These are phyloP conservation scores for Hamiltosporidium tvaerminnensis DNA, from an alignment of 371 early-diverging fungal species.

Conservation along the genomic window DNA sequence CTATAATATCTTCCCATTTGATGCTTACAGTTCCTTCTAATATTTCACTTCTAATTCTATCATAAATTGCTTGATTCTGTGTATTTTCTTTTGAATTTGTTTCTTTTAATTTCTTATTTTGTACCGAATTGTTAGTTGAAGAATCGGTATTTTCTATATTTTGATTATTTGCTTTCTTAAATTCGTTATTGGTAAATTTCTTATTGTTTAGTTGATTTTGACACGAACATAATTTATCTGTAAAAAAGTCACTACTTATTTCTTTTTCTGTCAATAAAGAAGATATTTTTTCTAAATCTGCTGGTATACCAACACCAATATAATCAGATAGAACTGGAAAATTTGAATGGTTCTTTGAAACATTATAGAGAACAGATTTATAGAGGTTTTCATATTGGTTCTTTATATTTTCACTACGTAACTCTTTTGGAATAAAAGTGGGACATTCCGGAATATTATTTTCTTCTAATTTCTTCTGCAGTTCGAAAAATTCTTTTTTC, in stretches of 20 bases:
- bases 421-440: slow-evolving; percentile 20
- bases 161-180: slow-evolving; percentile 4
- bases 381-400: slow-evolving; percentile 1
- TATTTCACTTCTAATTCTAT: slow-evolving; percentile 42
- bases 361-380: slow-evolving; percentile 6
- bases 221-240: not conserved
- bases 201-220: not conserved
- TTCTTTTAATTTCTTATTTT: slow-evolving; percentile 7
- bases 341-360: slow-evolving; percentile 15
- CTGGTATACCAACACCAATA: slow-evolving; percentile 13
- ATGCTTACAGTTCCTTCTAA: slow-evolving; percentile 22
- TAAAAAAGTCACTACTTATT: slow-evolving; percentile 8
- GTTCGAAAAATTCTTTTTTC: slow-evolving; percentile 15
- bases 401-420: slow-evolving; percentile 1
- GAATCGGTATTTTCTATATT: not conserved
- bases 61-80: too few relatives aligned
- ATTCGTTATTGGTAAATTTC: too few relatives aligned
- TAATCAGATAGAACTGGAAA: slow-evolving; percentile 23
- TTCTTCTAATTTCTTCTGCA: slow-evolving; percentile 22
- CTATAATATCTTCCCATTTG: slow-evolving; percentile 34
- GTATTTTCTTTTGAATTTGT: slow-evolving; percentile 15
- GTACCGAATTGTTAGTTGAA: not conserved
- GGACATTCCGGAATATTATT: slow-evolving; percentile 16
- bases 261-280: slow-evolving; percentile 10
- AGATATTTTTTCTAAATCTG: slow-evolving; percentile 8